Evolutionary conservation across 83 land plant genomes (phyloP).

Genomic region (Thuja plicata): DNA sequence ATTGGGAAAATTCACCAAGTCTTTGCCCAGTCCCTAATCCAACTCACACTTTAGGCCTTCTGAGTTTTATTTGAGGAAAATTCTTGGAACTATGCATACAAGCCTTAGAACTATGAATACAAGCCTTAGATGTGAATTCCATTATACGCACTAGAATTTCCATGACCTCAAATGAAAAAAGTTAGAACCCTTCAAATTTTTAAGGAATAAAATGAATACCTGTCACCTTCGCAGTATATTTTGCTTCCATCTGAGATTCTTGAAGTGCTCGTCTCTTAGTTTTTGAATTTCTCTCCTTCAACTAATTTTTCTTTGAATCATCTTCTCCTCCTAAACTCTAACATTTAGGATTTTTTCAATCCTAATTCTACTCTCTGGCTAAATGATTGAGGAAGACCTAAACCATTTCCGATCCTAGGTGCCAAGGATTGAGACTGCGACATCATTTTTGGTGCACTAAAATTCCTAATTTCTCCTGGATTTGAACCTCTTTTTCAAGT

Average conservation of each 20-base stretch:
- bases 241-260: too few relatives aligned
- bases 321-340: not conserved
- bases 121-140: not conserved
- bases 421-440: slow-evolving; percentile 62
- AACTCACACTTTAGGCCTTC: too few relatives aligned
- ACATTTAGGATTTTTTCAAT: not conserved
- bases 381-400: slow-evolving; percentile 15
- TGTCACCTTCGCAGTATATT: too few relatives aligned
- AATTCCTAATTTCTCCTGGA: not conserved
- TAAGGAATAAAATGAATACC: slow-evolving; percentile 3
- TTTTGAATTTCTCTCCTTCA: too few relatives aligned
- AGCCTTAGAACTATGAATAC: too few relatives aligned
- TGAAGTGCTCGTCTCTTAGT: too few relatives aligned
- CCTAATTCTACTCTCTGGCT: slow-evolving; percentile 33
- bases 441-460: slow-evolving; percentile 1
- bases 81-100: too few relatives aligned
- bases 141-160: not conserved
- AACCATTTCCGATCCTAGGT: not conserved
- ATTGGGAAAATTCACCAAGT: too few relatives aligned
- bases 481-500: not conserved
- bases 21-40: too few relatives aligned
- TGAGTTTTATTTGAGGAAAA: too few relatives aligned
- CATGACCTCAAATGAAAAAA: too few relatives aligned
- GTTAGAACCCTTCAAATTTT: not conserved
- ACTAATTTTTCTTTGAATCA: slow-evolving; percentile 23